Conservation (phyloP, 176 grass and related monocot species). For the Musa acuminata region DNA sequence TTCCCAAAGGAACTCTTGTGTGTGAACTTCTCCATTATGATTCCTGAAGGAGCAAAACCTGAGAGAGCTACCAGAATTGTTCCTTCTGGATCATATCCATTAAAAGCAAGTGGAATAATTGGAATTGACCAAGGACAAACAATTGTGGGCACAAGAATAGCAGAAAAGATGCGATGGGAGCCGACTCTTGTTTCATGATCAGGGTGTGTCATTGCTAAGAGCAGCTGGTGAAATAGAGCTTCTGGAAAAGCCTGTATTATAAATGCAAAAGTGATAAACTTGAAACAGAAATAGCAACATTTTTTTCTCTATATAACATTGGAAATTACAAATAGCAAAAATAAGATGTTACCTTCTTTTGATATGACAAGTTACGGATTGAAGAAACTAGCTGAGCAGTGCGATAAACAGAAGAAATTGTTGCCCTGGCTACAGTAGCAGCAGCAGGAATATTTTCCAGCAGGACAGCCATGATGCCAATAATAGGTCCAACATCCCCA, state of each 20-base stretch:
- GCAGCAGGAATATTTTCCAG: constrained; percentile 76
- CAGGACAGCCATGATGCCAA: constrained; percentile 80
- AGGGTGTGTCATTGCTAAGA: constrained; percentile 76
- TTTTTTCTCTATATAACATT: constrained; percentile 5
- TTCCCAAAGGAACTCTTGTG: constrained; percentile 22
- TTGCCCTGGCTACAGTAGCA: constrained; percentile 45
- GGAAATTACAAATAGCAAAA: background rate
- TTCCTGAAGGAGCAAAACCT: constrained; percentile 53
- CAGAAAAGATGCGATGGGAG: constrained; percentile 71
- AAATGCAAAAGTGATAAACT: constrained; percentile 17
- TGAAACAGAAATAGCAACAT: constrained; percentile 10
- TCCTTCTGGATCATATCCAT: constrained; percentile 35
- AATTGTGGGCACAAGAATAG: constrained; percentile 48
- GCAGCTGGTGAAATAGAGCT: constrained; percentile 91
- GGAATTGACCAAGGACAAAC: constrained; percentile 66
- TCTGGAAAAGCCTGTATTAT: constrained; percentile 75
- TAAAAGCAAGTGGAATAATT: constrained; percentile 45
- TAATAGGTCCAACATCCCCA: constrained; percentile 84
- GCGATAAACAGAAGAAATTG: constrained; percentile 83
- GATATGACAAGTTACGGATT: constrained; percentile 66
- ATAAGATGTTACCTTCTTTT: constrained; percentile 59
- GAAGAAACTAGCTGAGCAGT: constrained; percentile 63
- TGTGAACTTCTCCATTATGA: constrained; percentile 24
- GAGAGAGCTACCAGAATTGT: constrained; percentile 57
- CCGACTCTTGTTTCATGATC: constrained; percentile 87